Base-by-base conservation (phyloP, 129 eudicot species). In the Artemisia annua region DNA sequence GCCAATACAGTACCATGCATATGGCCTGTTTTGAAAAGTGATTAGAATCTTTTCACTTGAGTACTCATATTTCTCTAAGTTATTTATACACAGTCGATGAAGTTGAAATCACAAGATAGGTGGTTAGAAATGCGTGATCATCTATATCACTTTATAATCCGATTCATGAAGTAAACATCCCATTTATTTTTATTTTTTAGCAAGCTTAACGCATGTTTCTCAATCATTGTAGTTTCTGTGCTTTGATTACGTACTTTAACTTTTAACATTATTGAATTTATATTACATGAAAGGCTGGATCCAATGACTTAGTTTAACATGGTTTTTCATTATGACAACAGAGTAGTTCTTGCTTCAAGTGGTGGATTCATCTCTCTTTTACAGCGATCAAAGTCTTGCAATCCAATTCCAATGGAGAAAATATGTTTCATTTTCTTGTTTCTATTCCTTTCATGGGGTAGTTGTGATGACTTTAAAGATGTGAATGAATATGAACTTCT, bases 271-370 rank as follows among this genome's bases (percentile, higher is more conserved):
- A 43, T 35, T 11, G 28, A 63, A 65, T 64, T n/a, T 71, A 22
- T 46, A 64, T 77, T 19, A 13, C 12, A 64, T 30, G 63, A 77
- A 72, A 80, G 86, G 75, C 87, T 61, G 75, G 95, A 88, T 88
- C 87, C 90, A 73, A 88, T 75, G 82, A 53, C 76, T 67, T 48
- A 49, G 51, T 72, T 67, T 68, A 81, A 70, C 83, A 70, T 74
- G 61, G 39, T 80, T 55, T 76, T 67, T 76, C 79, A 59, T 79
- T 64, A 67, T 79, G 60, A 59, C 79, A 79, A 68, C 89, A 87
- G 92, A 80, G 76, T 28, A 28, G 32, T 28, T 28, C 32, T 28
- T 28, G 61, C 56, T 54, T 75, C 59, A 44, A 2, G 65, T 70
- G 61, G 81, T 78, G 81, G 81, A 78, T 20, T 70, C 77, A 63